Percentiles rank a stretch among this genome's conserved stretches.
Conservation (phyloP, 192 early-diverging fungal species). For the Linderina pennispora region DNA sequence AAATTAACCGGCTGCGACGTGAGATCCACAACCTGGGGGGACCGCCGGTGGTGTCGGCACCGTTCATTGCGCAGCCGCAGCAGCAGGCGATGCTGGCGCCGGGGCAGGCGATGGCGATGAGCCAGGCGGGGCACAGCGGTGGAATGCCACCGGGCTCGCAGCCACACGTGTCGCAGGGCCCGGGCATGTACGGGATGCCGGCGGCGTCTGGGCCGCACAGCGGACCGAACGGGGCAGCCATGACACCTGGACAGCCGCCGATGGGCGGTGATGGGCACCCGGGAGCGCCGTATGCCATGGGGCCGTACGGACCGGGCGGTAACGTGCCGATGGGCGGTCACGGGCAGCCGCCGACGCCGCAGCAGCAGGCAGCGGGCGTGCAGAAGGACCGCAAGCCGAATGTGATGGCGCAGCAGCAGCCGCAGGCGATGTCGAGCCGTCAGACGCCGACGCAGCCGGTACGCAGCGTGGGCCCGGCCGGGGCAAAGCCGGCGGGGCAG, state of each 20-base stretch:
- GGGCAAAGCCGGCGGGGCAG: too few relatives aligned
- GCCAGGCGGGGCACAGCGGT: constrained; percentile 18
- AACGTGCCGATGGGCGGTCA: constrained; percentile 41
- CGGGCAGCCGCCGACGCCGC: constrained; percentile 44
- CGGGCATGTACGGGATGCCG: constrained; percentile 42
- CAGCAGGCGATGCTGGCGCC: constrained; percentile 52
- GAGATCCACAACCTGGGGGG: constrained; percentile 74
- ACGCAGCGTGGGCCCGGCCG: constrained; percentile 20
- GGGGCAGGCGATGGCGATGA: constrained; percentile 45
- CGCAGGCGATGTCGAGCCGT: constrained; percentile 27
- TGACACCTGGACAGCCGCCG: constrained; percentile 29
- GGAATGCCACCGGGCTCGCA: constrained; percentile 23
- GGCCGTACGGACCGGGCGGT: constrained; percentile 41
- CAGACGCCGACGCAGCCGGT: constrained; percentile 40
- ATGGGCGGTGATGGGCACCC: constrained; percentile 29
- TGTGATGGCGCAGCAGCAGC: constrained; percentile 32
- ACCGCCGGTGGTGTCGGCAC: constrained; percentile 41
- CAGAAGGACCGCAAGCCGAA: constrained; percentile 45
- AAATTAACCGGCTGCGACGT: constrained; percentile 71
- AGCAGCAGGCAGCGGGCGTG: constrained; percentile 22
- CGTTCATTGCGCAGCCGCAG: constrained; percentile 47
- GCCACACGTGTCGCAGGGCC: background rate
- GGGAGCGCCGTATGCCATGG: constrained; percentile 19
- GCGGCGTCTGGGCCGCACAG: constrained; percentile 27
- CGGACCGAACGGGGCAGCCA: constrained; percentile 30